phyloP scores from a whole-genome alignment of 352 stramenopile genomes.

The Phytophthora tubulina region DNA sequence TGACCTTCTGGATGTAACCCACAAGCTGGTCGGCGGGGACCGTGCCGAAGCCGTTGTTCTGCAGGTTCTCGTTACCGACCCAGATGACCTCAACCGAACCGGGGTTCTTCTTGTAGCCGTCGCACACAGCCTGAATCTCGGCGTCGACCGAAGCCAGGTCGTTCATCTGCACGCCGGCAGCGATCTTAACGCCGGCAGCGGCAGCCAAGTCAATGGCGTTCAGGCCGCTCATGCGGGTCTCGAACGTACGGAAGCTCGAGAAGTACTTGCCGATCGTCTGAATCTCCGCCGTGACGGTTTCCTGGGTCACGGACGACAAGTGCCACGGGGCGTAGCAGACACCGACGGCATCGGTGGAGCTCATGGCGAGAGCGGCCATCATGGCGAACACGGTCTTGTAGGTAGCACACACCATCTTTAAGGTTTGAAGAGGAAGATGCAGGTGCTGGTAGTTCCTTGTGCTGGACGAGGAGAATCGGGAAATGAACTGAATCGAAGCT shows the following conservation, averaged over 20 bases:
- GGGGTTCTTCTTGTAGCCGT: conserved; percentile 50
- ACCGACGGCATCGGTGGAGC: conserved; percentile 34
- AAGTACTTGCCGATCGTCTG: conserved; percentile 56
- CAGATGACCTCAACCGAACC: conserved; percentile 62
- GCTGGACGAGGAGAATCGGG: conserved; percentile 43
- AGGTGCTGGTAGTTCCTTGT: conserved; percentile 34
- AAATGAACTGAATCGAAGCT: conserved; percentile 29
- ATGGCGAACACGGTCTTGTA: conserved; percentile 52
- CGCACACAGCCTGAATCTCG: conserved; percentile 71
- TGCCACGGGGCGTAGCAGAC: conserved; percentile 77
- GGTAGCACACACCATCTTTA: conserved; percentile 48
- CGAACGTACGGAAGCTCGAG: conserved; percentile 73
- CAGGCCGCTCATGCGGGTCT: conserved; percentile 58
- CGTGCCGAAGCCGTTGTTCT: conserved; percentile 58
- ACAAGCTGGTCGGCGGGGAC: conserved; percentile 50
- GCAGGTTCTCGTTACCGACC: conserved; percentile 82
- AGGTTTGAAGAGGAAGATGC: conserved; percentile 4
- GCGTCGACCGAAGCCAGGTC: conserved; percentile 47
- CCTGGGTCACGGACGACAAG: conserved; percentile 44
- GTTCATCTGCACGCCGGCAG: conserved; percentile 70
- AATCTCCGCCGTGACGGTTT: conserved; percentile 48
- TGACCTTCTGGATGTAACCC: conserved; percentile 66
- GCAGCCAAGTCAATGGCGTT: conserved; percentile 64
- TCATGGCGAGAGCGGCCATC: conserved; percentile 36
- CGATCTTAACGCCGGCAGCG: conserved; percentile 56